These are phyloP conservation scores for Tranzscheliella williamsii DNA, from an alignment of 1,284 basidiomycete species.

Conservation along the genomic window DNA sequence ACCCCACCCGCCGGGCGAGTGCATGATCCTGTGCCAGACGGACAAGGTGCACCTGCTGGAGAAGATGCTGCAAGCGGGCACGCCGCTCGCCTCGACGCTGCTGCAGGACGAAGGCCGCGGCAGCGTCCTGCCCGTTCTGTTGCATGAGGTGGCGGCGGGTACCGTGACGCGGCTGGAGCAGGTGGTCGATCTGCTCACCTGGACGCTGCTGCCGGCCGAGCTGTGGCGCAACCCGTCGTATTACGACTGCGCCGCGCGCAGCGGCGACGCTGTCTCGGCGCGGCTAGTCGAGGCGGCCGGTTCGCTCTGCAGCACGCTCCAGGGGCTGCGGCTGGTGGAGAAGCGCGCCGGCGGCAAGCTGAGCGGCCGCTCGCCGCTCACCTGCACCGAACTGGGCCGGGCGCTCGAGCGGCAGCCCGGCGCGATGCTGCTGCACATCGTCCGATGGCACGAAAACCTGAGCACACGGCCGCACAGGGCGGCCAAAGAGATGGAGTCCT, in stretches of 20 bases:
- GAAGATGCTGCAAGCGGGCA: slow-evolving; percentile 80
- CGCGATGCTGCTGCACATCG: slow-evolving; percentile 30
- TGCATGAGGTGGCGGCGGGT: slow-evolving; percentile 29
- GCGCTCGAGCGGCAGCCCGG: slow-evolving; percentile 29
- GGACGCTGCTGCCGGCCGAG: slow-evolving; percentile 77
- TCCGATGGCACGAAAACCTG: slow-evolving; percentile 17
- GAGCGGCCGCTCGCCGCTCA: neutral
- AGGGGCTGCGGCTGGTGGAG: slow-evolving; percentile 15
- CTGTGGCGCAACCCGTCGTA: slow-evolving; percentile 80
- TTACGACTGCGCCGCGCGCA: slow-evolving; percentile 68
- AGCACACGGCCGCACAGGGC: slow-evolving; percentile 8
- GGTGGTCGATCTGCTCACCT: slow-evolving; percentile 75
- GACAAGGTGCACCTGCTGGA: slow-evolving; percentile 75
- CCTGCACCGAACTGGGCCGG: slow-evolving; percentile 22
- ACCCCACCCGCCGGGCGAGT: slow-evolving; percentile 44
- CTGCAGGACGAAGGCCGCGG: slow-evolving; percentile 63
- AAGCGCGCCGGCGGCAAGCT: neutral
- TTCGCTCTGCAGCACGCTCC: slow-evolving; percentile 11
- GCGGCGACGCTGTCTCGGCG: slow-evolving; percentile 9
- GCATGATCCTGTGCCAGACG: slow-evolving; percentile 85
- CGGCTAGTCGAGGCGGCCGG: slow-evolving; percentile 26
- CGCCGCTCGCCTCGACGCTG: slow-evolving; percentile 83
- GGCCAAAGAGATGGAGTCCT: slow-evolving; percentile 26
- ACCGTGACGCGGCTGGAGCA: slow-evolving; percentile 49
- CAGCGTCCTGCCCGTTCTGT: slow-evolving; percentile 28